Conservation (phyloP, 2,329 filamentous ascomycete genomes). For the Stagonosporopsis chrysanthemi region DNA sequence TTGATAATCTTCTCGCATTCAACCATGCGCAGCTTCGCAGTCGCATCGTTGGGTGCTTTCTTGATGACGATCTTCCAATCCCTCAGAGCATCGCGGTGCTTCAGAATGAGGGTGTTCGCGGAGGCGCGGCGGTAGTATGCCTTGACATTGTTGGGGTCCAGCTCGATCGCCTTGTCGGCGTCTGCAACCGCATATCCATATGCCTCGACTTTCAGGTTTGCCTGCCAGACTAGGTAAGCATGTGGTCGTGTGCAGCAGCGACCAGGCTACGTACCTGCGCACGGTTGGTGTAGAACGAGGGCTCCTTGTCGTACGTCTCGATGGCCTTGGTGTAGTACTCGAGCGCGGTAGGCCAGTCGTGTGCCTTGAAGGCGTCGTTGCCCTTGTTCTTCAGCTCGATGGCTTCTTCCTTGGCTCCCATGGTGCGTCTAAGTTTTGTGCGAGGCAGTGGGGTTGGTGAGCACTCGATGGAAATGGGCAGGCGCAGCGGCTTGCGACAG, state of each 20-base stretch:
- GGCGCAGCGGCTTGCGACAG: conserved; percentile 26
- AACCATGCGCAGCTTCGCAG: conserved; percentile 86
- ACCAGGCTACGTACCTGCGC: conserved; percentile 74
- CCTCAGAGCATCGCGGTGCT: conserved; percentile 83
- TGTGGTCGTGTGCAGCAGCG: conserved; percentile 32
- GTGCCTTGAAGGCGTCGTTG: conserved; percentile 87
- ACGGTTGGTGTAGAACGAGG: conserved; percentile 91
- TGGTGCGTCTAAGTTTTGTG: conserved; percentile 26
- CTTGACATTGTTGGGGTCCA: conserved; percentile 89
- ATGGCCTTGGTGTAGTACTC: conserved; percentile 90
- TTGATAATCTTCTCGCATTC: conserved; percentile 97
- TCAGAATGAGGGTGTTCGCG: conserved; percentile 88
- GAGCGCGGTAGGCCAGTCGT: conserved; percentile 85
- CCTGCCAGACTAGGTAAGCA: conserved; percentile 61
- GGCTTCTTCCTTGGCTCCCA: conserved; percentile 68
- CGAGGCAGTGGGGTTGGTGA: conserved; percentile 22
- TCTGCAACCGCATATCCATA: conserved; percentile 93
- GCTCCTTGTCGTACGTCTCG: conserved; percentile 79
- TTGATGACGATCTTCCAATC: conserved; percentile 93
- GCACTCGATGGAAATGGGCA: conserved; percentile 24
- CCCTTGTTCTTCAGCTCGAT: conserved; percentile 89
- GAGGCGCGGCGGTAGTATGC: conserved; percentile 94
- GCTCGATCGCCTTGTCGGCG: conserved; percentile 87
- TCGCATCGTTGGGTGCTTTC: conserved; percentile 86
- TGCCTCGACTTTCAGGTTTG: conserved; percentile 92